phyloP scores from a whole-genome alignment of 352 stramenopile species.

The Globisporangium rhizosaccharum region DNA sequence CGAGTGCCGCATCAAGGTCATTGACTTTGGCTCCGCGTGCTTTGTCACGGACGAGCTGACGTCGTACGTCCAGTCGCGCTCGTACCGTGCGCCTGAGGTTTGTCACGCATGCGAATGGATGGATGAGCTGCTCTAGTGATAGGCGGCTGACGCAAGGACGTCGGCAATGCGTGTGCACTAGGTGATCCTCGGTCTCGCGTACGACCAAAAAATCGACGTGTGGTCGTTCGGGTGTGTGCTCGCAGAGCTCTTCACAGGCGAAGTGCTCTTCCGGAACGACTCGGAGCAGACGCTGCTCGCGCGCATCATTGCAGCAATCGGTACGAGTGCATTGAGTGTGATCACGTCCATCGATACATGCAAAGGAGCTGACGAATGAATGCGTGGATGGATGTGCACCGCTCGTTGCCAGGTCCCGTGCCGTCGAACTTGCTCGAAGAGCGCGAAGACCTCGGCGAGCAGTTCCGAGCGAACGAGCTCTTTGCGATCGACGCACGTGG shows the following conservation, averaged over 20 bases:
- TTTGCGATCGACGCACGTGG: conserved; percentile 46
- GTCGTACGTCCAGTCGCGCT: conserved; percentile 97
- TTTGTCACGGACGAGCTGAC: conserved; percentile 92
- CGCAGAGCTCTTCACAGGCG: conserved; percentile 84
- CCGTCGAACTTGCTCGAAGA: conserved; percentile 49
- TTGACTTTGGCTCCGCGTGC: conserved; percentile 98
- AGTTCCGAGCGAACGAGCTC: conserved; percentile 53
- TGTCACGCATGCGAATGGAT: conserved; percentile 35
- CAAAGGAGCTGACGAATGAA: not conserved
- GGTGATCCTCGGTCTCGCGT: conserved; percentile 95
- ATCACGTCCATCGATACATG: not conserved
- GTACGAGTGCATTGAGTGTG: conserved; percentile 18
- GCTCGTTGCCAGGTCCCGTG: conserved; percentile 40
- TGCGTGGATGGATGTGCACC: not conserved
- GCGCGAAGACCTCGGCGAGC: conserved; percentile 39
- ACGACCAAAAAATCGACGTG: conserved; percentile 84
- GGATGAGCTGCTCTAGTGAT: too few relatives aligned
- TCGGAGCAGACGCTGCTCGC: conserved; percentile 91
- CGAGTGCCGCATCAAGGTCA: conserved; percentile 93
- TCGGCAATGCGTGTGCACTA: conserved; percentile 3
- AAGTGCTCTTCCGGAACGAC: conserved; percentile 86
- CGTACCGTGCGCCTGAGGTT: conserved; percentile 95
- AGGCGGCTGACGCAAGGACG: not conserved
- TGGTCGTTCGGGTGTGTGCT: conserved; percentile 89
- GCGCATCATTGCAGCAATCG: conserved; percentile 80